These are phyloP conservation scores for Lactifluus rugatus DNA, from an alignment of 768 basidiomycete species.

Conservation along the genomic window DNA sequence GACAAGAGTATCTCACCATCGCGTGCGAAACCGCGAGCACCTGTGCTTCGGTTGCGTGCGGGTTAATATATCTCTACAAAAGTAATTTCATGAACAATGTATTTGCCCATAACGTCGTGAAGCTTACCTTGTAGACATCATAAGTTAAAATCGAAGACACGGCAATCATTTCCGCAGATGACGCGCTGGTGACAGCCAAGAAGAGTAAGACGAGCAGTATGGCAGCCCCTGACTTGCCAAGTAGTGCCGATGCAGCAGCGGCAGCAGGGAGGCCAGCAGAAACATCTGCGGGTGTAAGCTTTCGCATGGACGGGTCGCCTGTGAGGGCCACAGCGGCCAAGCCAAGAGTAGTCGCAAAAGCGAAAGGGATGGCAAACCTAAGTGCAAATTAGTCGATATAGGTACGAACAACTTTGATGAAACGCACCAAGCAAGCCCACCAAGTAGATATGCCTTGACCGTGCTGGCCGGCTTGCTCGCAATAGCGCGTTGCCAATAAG, in stretches of 20 bases:
- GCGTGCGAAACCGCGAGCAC: slow-evolving; percentile 59
- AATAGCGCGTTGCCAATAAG: slow-evolving; percentile 90
- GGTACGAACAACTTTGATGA: neutral
- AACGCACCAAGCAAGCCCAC: slow-evolving; percentile 77
- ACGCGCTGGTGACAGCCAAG: slow-evolving; percentile 78
- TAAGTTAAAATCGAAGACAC: slow-evolving; percentile 78
- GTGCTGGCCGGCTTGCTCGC: slow-evolving; percentile 76
- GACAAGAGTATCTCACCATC: slow-evolving; percentile 36
- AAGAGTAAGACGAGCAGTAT: slow-evolving; percentile 76
- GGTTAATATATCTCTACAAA: slow-evolving; percentile 66
- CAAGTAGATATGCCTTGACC: slow-evolving; percentile 85
- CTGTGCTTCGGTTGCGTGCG: slow-evolving; percentile 63
- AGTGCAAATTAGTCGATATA: neutral
- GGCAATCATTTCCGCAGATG: slow-evolving; percentile 85
- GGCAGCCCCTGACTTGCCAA: slow-evolving; percentile 71
- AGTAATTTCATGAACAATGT: neutral
- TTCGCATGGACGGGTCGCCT: slow-evolving; percentile 43
- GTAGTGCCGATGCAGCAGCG: slow-evolving; percentile 70
- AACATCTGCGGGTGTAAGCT: slow-evolving; percentile 52
- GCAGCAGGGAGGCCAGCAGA: slow-evolving; percentile 84
- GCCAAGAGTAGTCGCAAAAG: slow-evolving; percentile 80
- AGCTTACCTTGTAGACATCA: slow-evolving; percentile 66
- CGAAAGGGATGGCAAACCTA: slow-evolving; percentile 80
- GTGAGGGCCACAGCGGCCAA: slow-evolving; percentile 79
- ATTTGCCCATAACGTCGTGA: neutral